Evolutionary conservation across 1,284 basidiomycete species (phyloP).

Genomic region (Sanghuangporus baumii): DNA sequence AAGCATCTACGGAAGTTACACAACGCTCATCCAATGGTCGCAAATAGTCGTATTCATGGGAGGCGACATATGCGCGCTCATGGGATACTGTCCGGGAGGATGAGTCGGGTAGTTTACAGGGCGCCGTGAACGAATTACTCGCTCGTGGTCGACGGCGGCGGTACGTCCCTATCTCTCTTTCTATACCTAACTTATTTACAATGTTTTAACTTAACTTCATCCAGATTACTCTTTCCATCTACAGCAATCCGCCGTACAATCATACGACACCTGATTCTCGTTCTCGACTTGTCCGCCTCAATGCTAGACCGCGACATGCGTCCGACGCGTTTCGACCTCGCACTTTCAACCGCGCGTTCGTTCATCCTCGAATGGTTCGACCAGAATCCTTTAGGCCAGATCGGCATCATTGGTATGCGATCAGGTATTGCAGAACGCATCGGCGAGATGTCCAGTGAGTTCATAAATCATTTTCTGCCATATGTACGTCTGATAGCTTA

Average conservation of each 20-base stretch:
- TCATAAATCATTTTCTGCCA: neutral
- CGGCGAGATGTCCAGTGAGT: constrained; percentile 82
- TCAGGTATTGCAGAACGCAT: constrained; percentile 84
- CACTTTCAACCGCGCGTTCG: constrained; percentile 82
- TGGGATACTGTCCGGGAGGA: constrained; percentile 99
- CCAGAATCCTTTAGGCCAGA: constrained; percentile 98
- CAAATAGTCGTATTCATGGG: constrained; percentile 78
- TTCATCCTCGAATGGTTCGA: constrained; percentile 98
- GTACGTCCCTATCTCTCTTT: constrained; percentile 35
- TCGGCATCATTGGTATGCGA: constrained; percentile 89
- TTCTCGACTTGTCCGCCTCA: constrained; percentile 85
- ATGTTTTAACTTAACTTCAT: neutral
- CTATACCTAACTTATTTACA: neutral
- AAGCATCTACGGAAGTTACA: constrained; percentile 2
- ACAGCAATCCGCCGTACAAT: constrained; percentile 91
- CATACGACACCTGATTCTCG: constrained; percentile 89
- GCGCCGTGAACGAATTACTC: constrained; percentile 85
- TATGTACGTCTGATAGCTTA: neutral
- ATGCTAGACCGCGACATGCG: constrained; percentile 97
- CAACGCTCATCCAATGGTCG: neutral
- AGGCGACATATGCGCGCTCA: constrained; percentile 88
- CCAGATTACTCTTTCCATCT: constrained; percentile 72
- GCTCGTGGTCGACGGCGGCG: constrained; percentile 81
- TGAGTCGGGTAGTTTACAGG: constrained; percentile 85
- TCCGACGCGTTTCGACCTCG: constrained; percentile 87